Evolutionary conservation across 1,284 basidiomycete genomes (phyloP), one percentile per base, ranked within the genome.

Genomic region (Gymnopus androsaceus): DNA sequence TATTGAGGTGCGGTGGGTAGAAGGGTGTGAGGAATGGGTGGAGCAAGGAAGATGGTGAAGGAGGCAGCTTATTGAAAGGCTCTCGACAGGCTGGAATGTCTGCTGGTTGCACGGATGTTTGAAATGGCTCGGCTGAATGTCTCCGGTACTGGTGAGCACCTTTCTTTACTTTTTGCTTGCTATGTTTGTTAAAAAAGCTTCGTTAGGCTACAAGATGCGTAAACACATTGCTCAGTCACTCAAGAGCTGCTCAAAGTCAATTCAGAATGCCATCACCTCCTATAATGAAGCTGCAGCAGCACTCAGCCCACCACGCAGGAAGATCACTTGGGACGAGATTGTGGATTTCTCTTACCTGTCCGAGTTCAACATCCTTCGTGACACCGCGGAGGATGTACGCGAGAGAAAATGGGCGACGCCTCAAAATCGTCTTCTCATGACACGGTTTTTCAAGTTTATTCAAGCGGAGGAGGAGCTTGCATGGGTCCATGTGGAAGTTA

Each of bases 301-400:
- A 7, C 21, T 55, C 4, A 49, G n/a, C 5, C 54, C 54, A 27
- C 60, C 4, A 30, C 42, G 23, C 3, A 27, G 15, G 6, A 4
- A 19, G n/a, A 57, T 68, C 15, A 8, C 47, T 3, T 66, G 63
- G 56, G 37, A 53, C 4, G 57, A 67, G 28, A 46, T 69, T 15
- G 36, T 63, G 5, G 55, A 62, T 5, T 63, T 64, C 55, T 44
- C 53, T 0, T 64, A 62, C 15, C 54, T 69, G 0, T 62, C 62
- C 5, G 62, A 71, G 27, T 66, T 71, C 36, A 64, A 65, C 31
- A 54, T 69, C 1, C 59, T 70, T 3, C 57, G 63, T 3, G 59
- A 65, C 21, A 49, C 61, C 1, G 57, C 58, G 9, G 48, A 63
- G 17, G 66, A 67, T 30, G 58, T 66, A 9, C 56, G 56, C 3